phyloP scores from a whole-genome alignment of 208 protist species.

The Phytomonas sp. region DNA sequence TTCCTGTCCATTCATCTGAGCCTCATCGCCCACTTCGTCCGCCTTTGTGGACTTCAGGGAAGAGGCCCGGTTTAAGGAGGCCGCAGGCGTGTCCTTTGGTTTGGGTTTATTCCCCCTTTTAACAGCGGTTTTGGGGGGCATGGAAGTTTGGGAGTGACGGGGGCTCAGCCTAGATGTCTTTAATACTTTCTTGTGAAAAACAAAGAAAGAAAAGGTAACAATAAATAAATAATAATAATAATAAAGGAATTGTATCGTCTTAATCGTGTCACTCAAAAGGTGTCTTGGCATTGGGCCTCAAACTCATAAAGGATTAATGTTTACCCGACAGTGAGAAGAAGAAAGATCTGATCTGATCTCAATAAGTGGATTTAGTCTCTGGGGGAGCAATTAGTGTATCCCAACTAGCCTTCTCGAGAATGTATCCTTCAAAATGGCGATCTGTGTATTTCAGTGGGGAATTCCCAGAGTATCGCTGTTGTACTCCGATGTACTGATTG shows the following conservation, averaged over 20 bases:
- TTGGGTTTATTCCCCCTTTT: conserved; percentile 6
- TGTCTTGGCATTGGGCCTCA: not conserved
- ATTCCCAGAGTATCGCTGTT: conserved; percentile 67
- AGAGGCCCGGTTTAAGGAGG: conserved; percentile 11
- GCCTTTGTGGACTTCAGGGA: conserved; percentile 12
- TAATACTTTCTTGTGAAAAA: not conserved
- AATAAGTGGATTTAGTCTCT: not conserved
- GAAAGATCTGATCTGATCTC: not conserved
- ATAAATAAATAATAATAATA: not conserved
- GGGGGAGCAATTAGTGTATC: conserved; percentile 44
- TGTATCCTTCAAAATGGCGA: conserved; percentile 81
- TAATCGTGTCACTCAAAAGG: conserved; percentile 1
- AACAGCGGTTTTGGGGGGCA: not conserved
- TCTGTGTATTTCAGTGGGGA: conserved; percentile 50
- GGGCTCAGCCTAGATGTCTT: not conserved
- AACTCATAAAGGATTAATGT: conserved; percentile 2
- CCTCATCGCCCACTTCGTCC: conserved; percentile 9
- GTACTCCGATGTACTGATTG: conserved; percentile 91
- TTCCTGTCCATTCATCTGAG: conserved; percentile 50
- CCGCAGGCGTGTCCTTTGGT: not conserved
- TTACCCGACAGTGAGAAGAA: not conserved
- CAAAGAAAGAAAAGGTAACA: not conserved
- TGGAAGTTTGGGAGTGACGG: not conserved
- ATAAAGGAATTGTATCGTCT: not conserved
- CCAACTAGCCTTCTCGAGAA: conserved; percentile 59